Base-by-base conservation (phyloP, 2,329 filamentous ascomycete genomes). In the Drechslerella coelobrocha region DNA sequence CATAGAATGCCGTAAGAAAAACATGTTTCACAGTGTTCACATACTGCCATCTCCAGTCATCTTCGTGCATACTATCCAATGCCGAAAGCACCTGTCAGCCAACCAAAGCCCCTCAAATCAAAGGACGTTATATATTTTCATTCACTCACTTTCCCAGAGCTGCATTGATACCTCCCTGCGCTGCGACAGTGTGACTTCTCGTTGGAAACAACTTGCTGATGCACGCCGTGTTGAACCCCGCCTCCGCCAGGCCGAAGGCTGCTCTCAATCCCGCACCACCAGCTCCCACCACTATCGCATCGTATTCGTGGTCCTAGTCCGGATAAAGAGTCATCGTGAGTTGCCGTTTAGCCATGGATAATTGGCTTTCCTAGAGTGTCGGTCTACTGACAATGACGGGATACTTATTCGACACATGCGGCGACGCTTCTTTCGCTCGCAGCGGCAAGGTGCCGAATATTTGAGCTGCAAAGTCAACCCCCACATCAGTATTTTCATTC, bases 11-110 rank as follows among this genome's bases (percentile, higher is more conserved):
- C n/a, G n/a, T n/a, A n/a, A n/a, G n/a, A n/a, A 17, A 41, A 2
- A 29, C 31, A 50, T 29, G 39, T 29, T 31, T 27, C 31, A 29
- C 14, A 23, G 17, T 26, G 47, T 14, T 41, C 45, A 73, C 72
- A 37, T 68, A 73, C 72, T 97, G 92, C 92, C 92, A 97, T 84
- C 92, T 88, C 92, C 92, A 97, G 83, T 97, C 92, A 78, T 97
- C 92, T 83, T 93, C 87, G 84, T 96, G 92, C 92, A 97, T 97
- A 83, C 59, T 65, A 63, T 56, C 17, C 23, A 63, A 2, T 23
- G 39, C 5, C 27, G 26, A 53, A 54, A 19, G n/a, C 14, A n/a
- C 17, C 9, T 2, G 51, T 63, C 39, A 65, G 53, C 59, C 34
- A 48, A 21, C 14, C 19, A 14, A 56, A 17, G 41, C 23, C 12